A percentile compares a stretch with the other conserved stretches of the same genome.
Evolutionary conservation across 2,329 filamentous ascomycete species (phyloP).

Genomic region (Escovopsis sp.): DNA sequence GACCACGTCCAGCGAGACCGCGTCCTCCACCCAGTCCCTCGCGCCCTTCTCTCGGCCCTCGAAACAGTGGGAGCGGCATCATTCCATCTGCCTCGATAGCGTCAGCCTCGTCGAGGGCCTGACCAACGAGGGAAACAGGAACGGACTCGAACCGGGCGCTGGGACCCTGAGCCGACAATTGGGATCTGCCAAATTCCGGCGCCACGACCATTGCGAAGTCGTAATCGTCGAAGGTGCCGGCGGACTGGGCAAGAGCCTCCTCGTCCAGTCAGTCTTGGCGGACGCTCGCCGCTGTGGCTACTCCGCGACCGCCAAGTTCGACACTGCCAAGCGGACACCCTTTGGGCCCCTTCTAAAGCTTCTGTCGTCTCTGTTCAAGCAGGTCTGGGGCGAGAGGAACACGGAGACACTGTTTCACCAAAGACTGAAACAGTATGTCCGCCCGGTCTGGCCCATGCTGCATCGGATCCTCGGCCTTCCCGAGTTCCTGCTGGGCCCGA

Average conservation of each 20-base stretch:
- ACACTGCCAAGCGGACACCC: constrained; percentile 42
- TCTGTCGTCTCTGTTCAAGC: constrained; percentile 50
- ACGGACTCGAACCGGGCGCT: constrained; percentile 28
- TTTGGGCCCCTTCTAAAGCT: constrained; percentile 49
- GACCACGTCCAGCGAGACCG: constrained; percentile 28
- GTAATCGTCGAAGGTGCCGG: constrained; percentile 45
- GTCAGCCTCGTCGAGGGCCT: constrained; percentile 30
- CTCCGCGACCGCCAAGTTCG: constrained; percentile 51
- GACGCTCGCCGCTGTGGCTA: constrained; percentile 47
- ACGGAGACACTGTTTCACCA: constrained; percentile 50
- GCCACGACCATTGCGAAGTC: constrained; percentile 48
- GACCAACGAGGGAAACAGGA: constrained; percentile 26
- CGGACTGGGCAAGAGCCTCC: constrained; percentile 49
- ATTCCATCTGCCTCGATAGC: constrained; percentile 33
- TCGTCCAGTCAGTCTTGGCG: constrained; percentile 46
- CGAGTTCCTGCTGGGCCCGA: constrained; percentile 50
- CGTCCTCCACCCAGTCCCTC: constrained; percentile 30
- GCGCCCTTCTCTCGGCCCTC: constrained; percentile 19
- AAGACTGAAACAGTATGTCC: constrained; percentile 44
- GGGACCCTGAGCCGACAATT: constrained; percentile 38
- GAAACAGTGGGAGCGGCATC: constrained; percentile 36
- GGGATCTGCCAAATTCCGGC: constrained; percentile 41
- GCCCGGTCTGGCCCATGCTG: constrained; percentile 48
- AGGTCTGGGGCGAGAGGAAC: constrained; percentile 51
- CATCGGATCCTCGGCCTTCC: constrained; percentile 46